A percentile compares a stretch with the other conserved stretches of the same genome.
These are phyloP conservation scores for Globisporangium spinosum DNA, from an alignment of 352 stramenopile species.

Conservation along the genomic window DNA sequence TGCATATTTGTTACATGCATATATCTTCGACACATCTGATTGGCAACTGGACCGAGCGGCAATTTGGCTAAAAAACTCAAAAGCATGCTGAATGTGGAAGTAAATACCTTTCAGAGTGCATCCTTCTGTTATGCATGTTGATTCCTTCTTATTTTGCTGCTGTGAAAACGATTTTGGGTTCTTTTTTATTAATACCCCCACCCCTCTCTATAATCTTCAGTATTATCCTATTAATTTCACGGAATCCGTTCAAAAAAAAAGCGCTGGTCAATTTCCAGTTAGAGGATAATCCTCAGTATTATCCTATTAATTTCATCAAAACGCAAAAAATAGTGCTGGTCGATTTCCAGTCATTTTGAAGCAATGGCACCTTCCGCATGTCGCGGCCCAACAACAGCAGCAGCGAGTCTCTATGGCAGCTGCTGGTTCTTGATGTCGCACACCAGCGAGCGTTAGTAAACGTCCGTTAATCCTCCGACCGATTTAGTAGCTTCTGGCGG, in stretches of 20 bases:
- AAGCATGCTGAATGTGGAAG: background rate
- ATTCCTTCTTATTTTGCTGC: background rate
- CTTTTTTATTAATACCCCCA: background rate
- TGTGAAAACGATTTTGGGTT: background rate
- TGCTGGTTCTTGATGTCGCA: background rate
- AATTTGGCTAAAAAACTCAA: background rate
- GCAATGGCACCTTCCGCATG: background rate
- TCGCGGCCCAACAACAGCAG: background rate
- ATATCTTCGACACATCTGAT: too few species aligned
- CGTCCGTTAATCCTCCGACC: background rate
- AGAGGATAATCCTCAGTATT: too few species aligned
- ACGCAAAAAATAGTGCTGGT: background rate
- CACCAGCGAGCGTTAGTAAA: background rate
- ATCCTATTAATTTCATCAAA: too few species aligned
- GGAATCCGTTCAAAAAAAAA: too few species aligned
- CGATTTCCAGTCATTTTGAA: background rate
- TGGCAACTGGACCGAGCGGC: too few species aligned
- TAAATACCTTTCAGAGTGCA: background rate
- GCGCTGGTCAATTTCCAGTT: too few species aligned
- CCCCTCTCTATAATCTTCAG: background rate
- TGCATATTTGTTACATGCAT: too few species aligned
- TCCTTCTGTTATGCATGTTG: background rate
- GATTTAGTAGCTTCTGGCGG: background rate
- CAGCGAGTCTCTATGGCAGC: background rate
- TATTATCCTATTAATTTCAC: too few species aligned